Base-by-base conservation (phyloP, 257 asterid species). In the Phtheirospermum japonicum region DNA sequence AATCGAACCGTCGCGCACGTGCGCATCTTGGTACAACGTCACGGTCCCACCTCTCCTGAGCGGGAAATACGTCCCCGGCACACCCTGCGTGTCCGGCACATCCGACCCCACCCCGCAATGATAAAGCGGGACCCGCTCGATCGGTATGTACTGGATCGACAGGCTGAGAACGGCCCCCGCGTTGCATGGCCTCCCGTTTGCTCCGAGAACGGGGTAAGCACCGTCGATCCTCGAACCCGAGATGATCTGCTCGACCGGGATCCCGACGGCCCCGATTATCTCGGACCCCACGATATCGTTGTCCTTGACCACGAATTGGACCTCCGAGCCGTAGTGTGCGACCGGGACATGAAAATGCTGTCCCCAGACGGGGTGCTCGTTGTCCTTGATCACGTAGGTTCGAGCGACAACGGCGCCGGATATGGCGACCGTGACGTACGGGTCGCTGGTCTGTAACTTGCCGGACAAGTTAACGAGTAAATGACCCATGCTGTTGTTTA, bases 21-120 rank as follows among this genome's bases (percentile, higher is more conserved):
- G 97, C 48, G 95, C 97, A 68, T 91, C 98, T 76, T 91, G 98
- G 72, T 91, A 91, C 7, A 91, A 79, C 1, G 77, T 82, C 37
- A 91, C 84, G 4, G 43, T 78, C 18, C 97, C 97, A 8, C 97
- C 97, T 61, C 51, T 69, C 75, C 95, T 76, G 0, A 84, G 67
- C 4, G 95, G 97, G 61, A 91, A 91, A 65, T 91, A 91, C 11
- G 97, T 91, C 0, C 89, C 87, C 0, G 93, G 87, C 7, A 88
- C 98, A 0, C 96, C 98, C 45, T 74, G 77, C 4, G 49, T 7
- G 52, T 71, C 57, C 18, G 61, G 62, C 17, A 65, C 66, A 57
- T 82, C 85, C 7, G 87, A 71, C n/a, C 92, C 95, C 26, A 88
- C 94, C 16, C 98, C 97, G 19, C 89, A 83, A 0, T 64, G 78